Evolutionary conservation across 2,329 filamentous ascomycete genomes (phyloP).

Genomic region (Claviceps lovelessii): DNA sequence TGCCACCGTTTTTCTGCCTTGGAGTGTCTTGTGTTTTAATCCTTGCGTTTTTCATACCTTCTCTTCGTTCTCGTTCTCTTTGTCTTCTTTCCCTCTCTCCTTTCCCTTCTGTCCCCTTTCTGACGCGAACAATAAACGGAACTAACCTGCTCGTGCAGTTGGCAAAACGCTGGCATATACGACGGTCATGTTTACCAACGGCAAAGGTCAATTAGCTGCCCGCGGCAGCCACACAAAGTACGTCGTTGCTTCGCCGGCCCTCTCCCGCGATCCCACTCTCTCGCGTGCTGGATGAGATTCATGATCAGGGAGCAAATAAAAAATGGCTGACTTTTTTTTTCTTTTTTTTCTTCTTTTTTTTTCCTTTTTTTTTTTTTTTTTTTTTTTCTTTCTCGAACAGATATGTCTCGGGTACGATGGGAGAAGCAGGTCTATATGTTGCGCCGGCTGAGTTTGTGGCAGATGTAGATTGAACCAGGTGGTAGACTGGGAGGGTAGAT

Average conservation of each 20-base stretch:
- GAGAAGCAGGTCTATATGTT: no score
- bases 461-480: no score
- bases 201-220: conserved; percentile 44
- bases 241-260: conserved; percentile 9
- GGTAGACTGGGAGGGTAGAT: no score
- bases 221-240: conserved; percentile 54
- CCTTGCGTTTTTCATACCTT: neutral
- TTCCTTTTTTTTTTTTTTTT: neutral
- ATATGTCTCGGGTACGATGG: no score
- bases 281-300: no score
- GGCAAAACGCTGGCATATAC: conserved; percentile 52
- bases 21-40: no score
- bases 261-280: neutral
- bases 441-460: no score
- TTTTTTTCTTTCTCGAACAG: no score
- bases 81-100: neutral
- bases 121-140: no score
- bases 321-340: conserved; percentile 3
- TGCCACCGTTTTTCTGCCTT: neutral
- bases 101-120: neutral
- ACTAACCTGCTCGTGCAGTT: conserved; percentile 25
- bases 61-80: no score
- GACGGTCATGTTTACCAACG: conserved; percentile 42
- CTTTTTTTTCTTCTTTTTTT: neutral
- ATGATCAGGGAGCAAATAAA: no score